Base-by-base conservation (phyloP, 176 grass and related monocot genomes). In the Bothriochloa decipiens region DNA sequence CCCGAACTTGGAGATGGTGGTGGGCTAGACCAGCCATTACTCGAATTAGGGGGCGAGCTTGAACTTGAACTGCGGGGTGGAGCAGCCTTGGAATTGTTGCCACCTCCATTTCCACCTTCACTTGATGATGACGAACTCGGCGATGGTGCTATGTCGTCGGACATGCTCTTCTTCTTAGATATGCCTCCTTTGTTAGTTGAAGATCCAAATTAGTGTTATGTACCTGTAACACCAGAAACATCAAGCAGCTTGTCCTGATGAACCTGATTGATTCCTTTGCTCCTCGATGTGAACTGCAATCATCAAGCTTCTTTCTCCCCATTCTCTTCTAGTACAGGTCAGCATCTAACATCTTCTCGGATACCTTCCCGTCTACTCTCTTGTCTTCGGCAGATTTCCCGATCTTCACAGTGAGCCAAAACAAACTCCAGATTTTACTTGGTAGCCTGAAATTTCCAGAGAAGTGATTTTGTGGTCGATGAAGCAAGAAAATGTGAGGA, bases 101-200 rank as follows among this genome's bases (percentile, higher is more conserved):
- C 79, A 63, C 50, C 68, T 76, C 28, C 37, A 42, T 82, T 62
- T 43, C 76, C 62, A n/a, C 68, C 47, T 35, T 41, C 11, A 7
- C 7, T 46, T 0, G 53, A 52, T 4, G 65, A 18, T 0, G 87
- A 84, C 11, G 87, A 85, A 23, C 70, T 70, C 1, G 87, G 87
- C 4, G 82, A 81, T n/a, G 77, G 70, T 16, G 87, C 87, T 80
- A 63, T 32, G 28, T 80, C 35, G n/a, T 80, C 35, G 28, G 87
- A 75, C 87, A 89, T 89, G 63, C 11, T 68, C 36, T 36, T 76
- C 35, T 76, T 40, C 65, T 39, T 6, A 5, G 15, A 10, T 6
- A 39, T 1, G 11, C 20, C 82, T 75, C 7, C 41, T 64, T 29
- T 17, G 13, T 8, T 46, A 16, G 29, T 8, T 53, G 5, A 60